Percentiles rank a stretch among this genome's conserved stretches.
phyloP scores from a whole-genome alignment of 2,329 filamentous ascomycete genomes.

The Pseudomassariella vexata region DNA sequence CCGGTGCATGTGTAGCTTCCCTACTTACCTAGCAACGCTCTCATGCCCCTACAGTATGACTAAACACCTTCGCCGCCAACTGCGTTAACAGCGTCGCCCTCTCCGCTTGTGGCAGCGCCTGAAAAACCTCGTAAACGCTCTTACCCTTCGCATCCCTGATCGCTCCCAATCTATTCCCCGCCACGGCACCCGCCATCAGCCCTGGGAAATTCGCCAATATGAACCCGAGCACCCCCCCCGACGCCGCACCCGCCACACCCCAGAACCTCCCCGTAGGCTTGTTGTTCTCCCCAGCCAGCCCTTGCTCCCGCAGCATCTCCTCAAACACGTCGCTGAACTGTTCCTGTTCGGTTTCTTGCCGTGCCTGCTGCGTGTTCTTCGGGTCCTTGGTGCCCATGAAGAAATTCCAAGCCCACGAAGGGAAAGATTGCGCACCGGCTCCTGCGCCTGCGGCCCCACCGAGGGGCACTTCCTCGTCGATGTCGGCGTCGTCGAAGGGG shows the following conservation, averaged over 20 bases:
- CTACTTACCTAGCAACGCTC: too few relatives aligned
- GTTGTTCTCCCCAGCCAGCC: slow-evolving; percentile 68
- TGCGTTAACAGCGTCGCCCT: slow-evolving; percentile 76
- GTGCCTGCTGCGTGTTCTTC: slow-evolving; percentile 29
- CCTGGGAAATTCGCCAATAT: slow-evolving; percentile 92
- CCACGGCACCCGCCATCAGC: slow-evolving; percentile 81
- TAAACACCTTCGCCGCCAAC: slow-evolving; percentile 81
- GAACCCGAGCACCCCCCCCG: slow-evolving; percentile 86
- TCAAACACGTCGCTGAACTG: slow-evolving; percentile 89
- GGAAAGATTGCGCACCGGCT: slow-evolving; percentile 26
- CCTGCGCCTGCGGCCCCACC: slow-evolving; percentile 36
- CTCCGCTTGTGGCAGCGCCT: slow-evolving; percentile 77
- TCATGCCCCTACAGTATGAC: slow-evolving; percentile 62
- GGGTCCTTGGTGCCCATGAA: slow-evolving; percentile 37
- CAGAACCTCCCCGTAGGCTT: slow-evolving; percentile 71
- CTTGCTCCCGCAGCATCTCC: slow-evolving; percentile 82
- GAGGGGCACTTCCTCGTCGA: slow-evolving; percentile 30
- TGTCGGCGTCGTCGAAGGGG: slow-evolving; percentile 42
- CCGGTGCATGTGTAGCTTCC: too few relatives aligned
- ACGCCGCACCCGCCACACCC: slow-evolving; percentile 77
- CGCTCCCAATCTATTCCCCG: slow-evolving; percentile 85
- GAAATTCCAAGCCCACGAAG: slow-evolving; percentile 73
- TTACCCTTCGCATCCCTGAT: slow-evolving; percentile 87
- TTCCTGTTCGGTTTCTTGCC: slow-evolving; percentile 58
- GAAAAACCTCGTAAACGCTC: slow-evolving; percentile 89